Evolutionary conservation across 1,284 basidiomycete genomes (phyloP).

Genomic region (Ceratobasidium sp.): DNA sequence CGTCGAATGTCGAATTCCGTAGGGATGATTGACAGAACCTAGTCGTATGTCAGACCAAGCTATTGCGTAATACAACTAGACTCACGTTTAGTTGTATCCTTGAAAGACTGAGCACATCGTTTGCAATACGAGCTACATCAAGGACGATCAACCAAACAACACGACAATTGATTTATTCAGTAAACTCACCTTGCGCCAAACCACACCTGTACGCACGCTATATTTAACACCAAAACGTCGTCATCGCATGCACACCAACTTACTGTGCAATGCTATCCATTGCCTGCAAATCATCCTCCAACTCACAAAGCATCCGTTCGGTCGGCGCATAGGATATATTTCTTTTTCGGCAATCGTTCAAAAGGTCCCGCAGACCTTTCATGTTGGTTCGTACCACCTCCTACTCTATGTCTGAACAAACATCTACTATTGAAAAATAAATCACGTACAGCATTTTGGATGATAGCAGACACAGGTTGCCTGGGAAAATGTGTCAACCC

Average conservation of each 20-base stretch:
- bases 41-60: background rate
- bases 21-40: conserved; percentile 43
- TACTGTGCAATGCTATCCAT: conserved; percentile 36
- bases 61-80: too few relatives aligned
- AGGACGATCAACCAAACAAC: background rate
- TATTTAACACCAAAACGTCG: background rate
- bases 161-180: background rate
- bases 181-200: conserved; percentile 24
- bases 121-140: conserved; percentile 58
- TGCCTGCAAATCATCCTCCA: conserved; percentile 57
- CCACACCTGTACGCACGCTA: conserved; percentile 29
- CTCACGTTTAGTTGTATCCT: conserved; percentile 54
- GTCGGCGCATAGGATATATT: conserved; percentile 19
- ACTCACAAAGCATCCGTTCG: conserved; percentile 53
- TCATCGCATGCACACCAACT: background rate
- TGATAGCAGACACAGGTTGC: conserved; percentile 52
- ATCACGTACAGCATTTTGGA: conserved; percentile 31
- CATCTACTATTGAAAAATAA: too few relatives aligned
- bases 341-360: conserved; percentile 7
- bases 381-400: conserved; percentile 48
- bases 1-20: conserved; percentile 41
- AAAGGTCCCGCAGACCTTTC: conserved; percentile 44
- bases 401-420: conserved; percentile 1
- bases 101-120: conserved; percentile 59
- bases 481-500: conserved; percentile 25